Base-by-base conservation (phyloP, 768 basidiomycete species). In the Termitomyces sp. region DNA sequence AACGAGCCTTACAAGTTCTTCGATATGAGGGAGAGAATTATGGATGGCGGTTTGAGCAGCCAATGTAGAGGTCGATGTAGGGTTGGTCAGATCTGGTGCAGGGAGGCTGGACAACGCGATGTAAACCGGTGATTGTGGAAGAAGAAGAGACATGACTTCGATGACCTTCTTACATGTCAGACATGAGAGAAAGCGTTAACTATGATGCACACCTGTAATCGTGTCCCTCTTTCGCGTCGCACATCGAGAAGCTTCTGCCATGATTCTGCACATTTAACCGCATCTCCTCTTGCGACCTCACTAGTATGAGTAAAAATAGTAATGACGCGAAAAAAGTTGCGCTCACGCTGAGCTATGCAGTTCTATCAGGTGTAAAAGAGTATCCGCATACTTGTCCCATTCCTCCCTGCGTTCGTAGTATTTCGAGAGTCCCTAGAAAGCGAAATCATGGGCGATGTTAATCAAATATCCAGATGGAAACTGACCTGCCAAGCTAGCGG, bases 401-500 rank as follows among this genome's bases (percentile, higher is more conserved):
- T 81, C 73, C 57, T 79, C 69, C 9, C 72, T 74, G 52, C 80
- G 81, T 68, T 93, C 92, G 64, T 93, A 91, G 50, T 88, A 80
- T 68, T 82, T 85, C 10, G 80, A 77, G 13, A 93, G 73, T 10
- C 93, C 93, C 91, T 94, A 63, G n/a, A 32, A 47, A 32, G 33
- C 48, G 3, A 26, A 36, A 32, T 14, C 8, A 55, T 61, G 36
- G 23, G 41, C 48, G 7, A 13, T 43, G 9, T n/a, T 38, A 13
- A 23, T 23, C 32, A 2, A 20, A 5, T 5, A 26, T 48, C 10
- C 2, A 0, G 5, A n/a, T 23, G 32, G 59, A 35, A 10, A 68
- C 78, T 35, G 60, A 88, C 93, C 86, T 95, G 94, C 87, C 89
- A 89, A 16, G 94, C 95, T 18, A 95, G 78, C 2, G 80, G 73